Conservation (phyloP, 495 filamentous ascomycete genomes). For the Trichocladium antarcticum region DNA sequence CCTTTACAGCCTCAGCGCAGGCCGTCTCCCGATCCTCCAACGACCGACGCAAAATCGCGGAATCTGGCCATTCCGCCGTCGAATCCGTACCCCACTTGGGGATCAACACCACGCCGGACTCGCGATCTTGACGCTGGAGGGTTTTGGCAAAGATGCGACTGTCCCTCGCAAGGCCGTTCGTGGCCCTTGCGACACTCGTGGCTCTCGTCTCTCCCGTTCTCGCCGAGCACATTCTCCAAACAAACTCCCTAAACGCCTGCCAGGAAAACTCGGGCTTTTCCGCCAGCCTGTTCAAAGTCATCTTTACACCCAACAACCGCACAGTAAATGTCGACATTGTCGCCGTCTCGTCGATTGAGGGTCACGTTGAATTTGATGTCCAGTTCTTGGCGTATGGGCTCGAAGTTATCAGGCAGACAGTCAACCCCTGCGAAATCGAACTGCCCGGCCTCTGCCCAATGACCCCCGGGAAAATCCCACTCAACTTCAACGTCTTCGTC, state of each 20-base stretch:
- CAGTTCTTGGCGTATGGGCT: slow-evolving; percentile 76
- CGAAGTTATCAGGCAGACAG: slow-evolving; percentile 46
- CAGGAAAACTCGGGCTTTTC: slow-evolving; percentile 69
- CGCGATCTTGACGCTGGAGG: background rate
- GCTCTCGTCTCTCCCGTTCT: slow-evolving; percentile 16
- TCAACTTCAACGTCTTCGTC: slow-evolving; percentile 60
- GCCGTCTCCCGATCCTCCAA: background rate
- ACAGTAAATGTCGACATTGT: slow-evolving; percentile 65
- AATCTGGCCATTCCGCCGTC: background rate
- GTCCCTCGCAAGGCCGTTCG: slow-evolving; percentile 25
- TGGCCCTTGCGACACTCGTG: slow-evolving; percentile 30
- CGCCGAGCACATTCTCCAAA: slow-evolving; percentile 43
- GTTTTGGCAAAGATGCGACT: slow-evolving; percentile 25
- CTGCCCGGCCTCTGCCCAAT: slow-evolving; percentile 85
- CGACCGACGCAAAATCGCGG: background rate
- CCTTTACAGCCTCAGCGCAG: background rate
- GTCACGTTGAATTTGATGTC: slow-evolving; percentile 70
- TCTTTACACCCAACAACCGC: slow-evolving; percentile 65
- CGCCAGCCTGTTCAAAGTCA: slow-evolving; percentile 70
- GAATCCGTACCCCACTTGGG: background rate
- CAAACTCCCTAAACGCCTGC: slow-evolving; percentile 66
- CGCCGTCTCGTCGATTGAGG: slow-evolving; percentile 73
- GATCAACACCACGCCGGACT: background rate
- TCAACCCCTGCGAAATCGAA: slow-evolving; percentile 65
- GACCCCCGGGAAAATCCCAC: slow-evolving; percentile 71